phyloP scores from a whole-genome alignment of 1,139 yeast genomes.

The Pichiaceae sp. region DNA sequence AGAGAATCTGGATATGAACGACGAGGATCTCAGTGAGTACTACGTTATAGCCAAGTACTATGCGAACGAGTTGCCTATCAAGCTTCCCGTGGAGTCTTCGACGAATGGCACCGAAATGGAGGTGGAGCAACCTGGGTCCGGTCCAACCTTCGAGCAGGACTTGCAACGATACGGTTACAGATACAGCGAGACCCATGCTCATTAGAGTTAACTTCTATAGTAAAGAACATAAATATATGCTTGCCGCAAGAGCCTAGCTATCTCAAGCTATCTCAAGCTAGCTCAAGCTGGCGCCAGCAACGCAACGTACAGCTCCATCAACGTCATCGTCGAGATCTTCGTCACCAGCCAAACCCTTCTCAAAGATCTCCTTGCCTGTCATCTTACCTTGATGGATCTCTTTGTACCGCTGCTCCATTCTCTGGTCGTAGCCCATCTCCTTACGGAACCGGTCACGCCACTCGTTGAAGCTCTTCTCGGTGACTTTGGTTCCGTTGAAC shows the following conservation, averaged over 20 bases:
- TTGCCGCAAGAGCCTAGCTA: too few relatives aligned
- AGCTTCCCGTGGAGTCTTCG: too few relatives aligned
- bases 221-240: too few relatives aligned
- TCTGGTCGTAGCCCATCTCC: constrained; percentile 51
- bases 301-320: too few relatives aligned
- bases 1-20: constrained; percentile 11
- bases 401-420: constrained; percentile 41
- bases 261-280: too few relatives aligned
- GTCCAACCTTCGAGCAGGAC: too few relatives aligned
- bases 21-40: constrained; percentile 5
- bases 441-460: constrained; percentile 76
- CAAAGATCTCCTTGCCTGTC: constrained; percentile 86
- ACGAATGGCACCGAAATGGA: too few relatives aligned
- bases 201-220: too few relatives aligned
- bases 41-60: constrained; percentile 11
- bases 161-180: too few relatives aligned
- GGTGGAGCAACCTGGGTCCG: too few relatives aligned
- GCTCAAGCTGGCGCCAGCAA: too few relatives aligned
- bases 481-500: constrained; percentile 51
- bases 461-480: constrained; percentile 53
- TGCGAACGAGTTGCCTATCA: constrained; percentile 9
- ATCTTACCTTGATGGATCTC: constrained; percentile 66
- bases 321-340: constrained; percentile 31
- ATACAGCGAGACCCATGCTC: too few relatives aligned
- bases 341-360: constrained; percentile 66